Evolutionary conservation across 2,329 filamentous ascomycete species (phyloP).

Genomic region (Pseudogymnoascus sp.): DNA sequence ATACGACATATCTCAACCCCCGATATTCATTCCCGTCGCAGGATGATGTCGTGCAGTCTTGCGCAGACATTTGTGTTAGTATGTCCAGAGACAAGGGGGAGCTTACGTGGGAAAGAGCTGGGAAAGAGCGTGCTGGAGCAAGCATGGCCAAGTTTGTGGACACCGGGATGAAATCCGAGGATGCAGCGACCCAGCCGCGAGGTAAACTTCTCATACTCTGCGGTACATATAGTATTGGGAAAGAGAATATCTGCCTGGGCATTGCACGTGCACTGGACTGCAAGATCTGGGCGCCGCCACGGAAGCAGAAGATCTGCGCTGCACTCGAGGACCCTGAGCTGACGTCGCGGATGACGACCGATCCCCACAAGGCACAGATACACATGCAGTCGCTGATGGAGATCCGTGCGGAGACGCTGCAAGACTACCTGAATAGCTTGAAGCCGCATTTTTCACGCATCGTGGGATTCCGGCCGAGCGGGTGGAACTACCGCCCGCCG

Average conservation of each 20-base stretch:
- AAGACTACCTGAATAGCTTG: slow-evolving; percentile 77
- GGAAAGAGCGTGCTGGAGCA: slow-evolving; percentile 45
- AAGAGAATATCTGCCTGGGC: slow-evolving; percentile 89
- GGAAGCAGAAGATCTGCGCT: slow-evolving; percentile 76
- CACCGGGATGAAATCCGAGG: slow-evolving; percentile 19
- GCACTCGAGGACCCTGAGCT: slow-evolving; percentile 84
- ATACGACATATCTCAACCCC: slow-evolving; percentile 94
- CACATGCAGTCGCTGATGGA: slow-evolving; percentile 98
- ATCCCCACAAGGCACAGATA: slow-evolving; percentile 82
- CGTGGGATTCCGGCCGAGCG: slow-evolving; percentile 84
- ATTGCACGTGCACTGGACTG: slow-evolving; percentile 79
- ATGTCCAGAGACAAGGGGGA: slow-evolving; percentile 57
- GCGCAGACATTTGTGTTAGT: slow-evolving; percentile 78
- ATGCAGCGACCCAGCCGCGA: slow-evolving; percentile 29
- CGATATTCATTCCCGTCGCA: slow-evolving; percentile 92
- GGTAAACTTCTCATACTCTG: slow-evolving; percentile 83
- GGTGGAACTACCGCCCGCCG: slow-evolving; percentile 84
- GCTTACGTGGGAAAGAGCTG: slow-evolving; percentile 50
- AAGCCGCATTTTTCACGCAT: slow-evolving; percentile 77
- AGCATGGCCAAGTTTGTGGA: slow-evolving; percentile 57
- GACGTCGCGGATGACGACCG: slow-evolving; percentile 63
- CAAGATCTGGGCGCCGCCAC: slow-evolving; percentile 81
- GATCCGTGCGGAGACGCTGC: slow-evolving; percentile 81
- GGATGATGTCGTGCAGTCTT: slow-evolving; percentile 77
- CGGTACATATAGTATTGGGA: slow-evolving; percentile 96